Conservation (phyloP, 768 basidiomycete species). For the Mrakia frigida region DNA sequence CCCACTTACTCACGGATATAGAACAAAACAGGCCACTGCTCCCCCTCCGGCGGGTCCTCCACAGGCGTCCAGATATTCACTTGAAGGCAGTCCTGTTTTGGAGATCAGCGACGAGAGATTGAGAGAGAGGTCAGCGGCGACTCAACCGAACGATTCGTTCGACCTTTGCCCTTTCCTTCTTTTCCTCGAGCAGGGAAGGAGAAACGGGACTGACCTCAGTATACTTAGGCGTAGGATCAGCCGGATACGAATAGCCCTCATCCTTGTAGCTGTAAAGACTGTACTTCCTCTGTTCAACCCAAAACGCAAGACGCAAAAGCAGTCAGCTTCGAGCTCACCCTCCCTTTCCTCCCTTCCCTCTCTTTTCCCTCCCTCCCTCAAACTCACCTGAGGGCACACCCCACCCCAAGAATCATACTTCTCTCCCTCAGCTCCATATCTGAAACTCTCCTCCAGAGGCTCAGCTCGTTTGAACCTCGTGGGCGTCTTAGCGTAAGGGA, state of each 20-base stretch:
- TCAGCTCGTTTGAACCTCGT: background rate
- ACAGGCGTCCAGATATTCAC: conserved; percentile 23
- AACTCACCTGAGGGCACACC: conserved; percentile 17
- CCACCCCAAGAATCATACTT: conserved; percentile 8
- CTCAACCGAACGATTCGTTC: background rate
- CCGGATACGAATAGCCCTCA: background rate
- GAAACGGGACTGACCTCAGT: background rate
- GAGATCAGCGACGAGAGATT: background rate
- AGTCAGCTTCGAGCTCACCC: background rate
- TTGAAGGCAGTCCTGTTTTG: conserved; percentile 5
- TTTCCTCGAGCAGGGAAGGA: background rate
- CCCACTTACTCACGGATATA: background rate
- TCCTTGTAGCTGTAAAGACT: conserved; percentile 10
- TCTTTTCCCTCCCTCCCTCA: background rate
- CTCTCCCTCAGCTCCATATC: conserved; percentile 8
- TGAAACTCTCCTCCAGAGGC: background rate
- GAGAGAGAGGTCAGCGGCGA: background rate
- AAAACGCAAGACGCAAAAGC: background rate
- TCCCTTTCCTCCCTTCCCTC: background rate
- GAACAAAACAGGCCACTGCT: conserved; percentile 22
- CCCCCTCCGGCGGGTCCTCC: background rate
- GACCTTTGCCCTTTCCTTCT: background rate
- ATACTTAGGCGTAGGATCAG: background rate
- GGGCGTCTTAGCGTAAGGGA: background rate
- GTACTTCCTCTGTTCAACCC: background rate